Base-by-base conservation (phyloP, 257 asterid species). In the Ocimum tenuiflorum region DNA sequence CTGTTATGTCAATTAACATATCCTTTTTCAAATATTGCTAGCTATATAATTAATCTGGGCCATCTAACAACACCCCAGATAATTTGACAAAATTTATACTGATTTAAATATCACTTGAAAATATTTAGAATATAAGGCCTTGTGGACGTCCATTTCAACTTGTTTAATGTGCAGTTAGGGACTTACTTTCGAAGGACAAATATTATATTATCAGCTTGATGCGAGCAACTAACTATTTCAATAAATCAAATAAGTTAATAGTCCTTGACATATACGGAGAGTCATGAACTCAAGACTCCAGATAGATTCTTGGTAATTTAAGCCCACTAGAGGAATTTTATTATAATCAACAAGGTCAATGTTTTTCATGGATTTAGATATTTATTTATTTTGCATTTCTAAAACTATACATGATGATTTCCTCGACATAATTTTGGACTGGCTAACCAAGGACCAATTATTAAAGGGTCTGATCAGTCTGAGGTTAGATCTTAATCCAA, bases 231-330 rank as follows among this genome's bases (percentile, higher is more conserved):
- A 42, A 69, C 38, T 51, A 50, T 61, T 54, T 63, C 33, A 8
- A 9, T 51, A 11, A 42, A 55, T 9, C 6, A 24, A 48, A 18
- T 38, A 10, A 63, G 6, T 42, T 8, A 43, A n/a, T n/a, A n/a
- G n/a, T 45, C 60, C 20, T 8, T 56, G 23, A 18, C 56, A 39
- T 17, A 61, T 35, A 13, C 47, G 63, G 12, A 70, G 73, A 59
- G 76, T 35, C 64, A 45, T 23, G 3, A 45, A 48, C 58, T 22
- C 8, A 23, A 63, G 65, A 60, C 63, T 69, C 68, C 33, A 47
- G 75, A 63, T 73, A 77, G 78, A 67, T 73, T 80, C 77, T 68
- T 70, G 67, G 53, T 52, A 69, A 53, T 29, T 80, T 53, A 67
- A 62, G 77, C 74, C 63, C 23, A 54, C 56, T 47, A 57, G 13